phyloP scores from a whole-genome alignment of 306 rosid species.

The Cicer bijugum region DNA sequence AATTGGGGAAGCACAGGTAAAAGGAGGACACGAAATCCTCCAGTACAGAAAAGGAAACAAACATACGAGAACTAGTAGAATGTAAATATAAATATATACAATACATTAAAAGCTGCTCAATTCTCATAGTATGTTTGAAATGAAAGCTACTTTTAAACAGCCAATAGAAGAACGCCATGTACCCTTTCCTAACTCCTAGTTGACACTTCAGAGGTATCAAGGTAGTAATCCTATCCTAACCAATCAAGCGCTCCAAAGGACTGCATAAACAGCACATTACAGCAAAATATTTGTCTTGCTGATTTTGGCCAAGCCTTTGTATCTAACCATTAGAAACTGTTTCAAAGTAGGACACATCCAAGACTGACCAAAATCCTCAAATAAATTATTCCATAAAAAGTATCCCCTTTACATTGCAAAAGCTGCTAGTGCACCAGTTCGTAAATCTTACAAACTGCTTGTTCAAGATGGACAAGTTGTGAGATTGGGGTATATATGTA shows the following conservation, averaged over 20 bases:
- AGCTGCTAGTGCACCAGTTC: not conserved
- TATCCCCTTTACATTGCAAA: constrained; percentile 25
- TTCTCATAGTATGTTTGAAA: constrained; percentile 7
- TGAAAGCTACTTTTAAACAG: constrained; percentile 2
- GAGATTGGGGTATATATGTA: constrained; percentile 9
- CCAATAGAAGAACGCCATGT: constrained; percentile 28
- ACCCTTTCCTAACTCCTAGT: constrained; percentile 13
- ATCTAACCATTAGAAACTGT: constrained; percentile 29
- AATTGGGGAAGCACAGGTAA: not conserved
- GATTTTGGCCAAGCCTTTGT: constrained; percentile 26
- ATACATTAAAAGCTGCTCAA: constrained; percentile 20
- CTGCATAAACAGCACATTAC: constrained; percentile 14
- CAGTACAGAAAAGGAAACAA: not conserved
- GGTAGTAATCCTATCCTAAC: constrained; percentile 33
- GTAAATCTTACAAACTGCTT: constrained; percentile 28
- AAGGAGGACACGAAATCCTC: constrained; percentile 2
- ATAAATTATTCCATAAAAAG: not conserved
- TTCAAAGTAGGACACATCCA: constrained; percentile 20
- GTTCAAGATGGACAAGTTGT: constrained; percentile 11
- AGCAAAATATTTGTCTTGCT: not conserved
- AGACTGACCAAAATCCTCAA: constrained; percentile 19
- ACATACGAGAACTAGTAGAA: not conserved
- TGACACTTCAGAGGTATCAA: constrained; percentile 19
- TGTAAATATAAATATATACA: not conserved
- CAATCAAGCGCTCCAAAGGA: not conserved